phyloP scores from a whole-genome alignment of 2,329 filamentous ascomycete genomes.

The Sordariomycetes sp. region DNA sequence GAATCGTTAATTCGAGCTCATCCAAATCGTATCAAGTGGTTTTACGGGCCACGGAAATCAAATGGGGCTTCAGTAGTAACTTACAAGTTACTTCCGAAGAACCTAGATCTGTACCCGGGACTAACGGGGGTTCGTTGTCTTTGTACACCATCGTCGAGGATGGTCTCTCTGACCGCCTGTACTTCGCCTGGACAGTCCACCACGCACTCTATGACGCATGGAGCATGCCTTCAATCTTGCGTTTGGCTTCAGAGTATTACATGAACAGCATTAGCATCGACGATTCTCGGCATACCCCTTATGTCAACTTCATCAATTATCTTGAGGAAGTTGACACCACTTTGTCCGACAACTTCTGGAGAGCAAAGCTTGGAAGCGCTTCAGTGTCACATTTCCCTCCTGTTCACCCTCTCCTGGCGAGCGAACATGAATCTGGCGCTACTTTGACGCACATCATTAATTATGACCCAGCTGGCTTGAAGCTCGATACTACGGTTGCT shows the following conservation, averaged over 20 bases:
- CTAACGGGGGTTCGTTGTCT: constrained; percentile 10
- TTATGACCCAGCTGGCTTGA: background rate
- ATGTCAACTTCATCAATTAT: constrained; percentile 31
- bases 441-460: background rate
- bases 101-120: constrained; percentile 17
- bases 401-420: no score
- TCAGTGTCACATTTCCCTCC: background rate
- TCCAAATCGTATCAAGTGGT: constrained; percentile 11
- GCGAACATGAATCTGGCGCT: no score
- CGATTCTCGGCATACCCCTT: constrained; percentile 8
- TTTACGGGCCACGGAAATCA: constrained; percentile 5
- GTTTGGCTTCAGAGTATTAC: background rate
- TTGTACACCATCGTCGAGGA: constrained; percentile 10
- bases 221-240: constrained; percentile 1
- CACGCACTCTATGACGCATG: constrained; percentile 12
- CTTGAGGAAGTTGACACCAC: constrained; percentile 17
- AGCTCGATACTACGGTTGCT: constrained; percentile 14
- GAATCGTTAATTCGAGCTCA: constrained; percentile 10
- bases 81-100: constrained; percentile 5
- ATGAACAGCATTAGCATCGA: background rate
- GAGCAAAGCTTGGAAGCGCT: background rate
- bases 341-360: background rate
- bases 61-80: constrained; percentile 4
- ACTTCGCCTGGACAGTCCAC: constrained; percentile 11
- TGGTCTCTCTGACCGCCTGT: background rate